phyloP scores from a whole-genome alignment of 129 eudicot species.

The Flaveria robusta region DNA sequence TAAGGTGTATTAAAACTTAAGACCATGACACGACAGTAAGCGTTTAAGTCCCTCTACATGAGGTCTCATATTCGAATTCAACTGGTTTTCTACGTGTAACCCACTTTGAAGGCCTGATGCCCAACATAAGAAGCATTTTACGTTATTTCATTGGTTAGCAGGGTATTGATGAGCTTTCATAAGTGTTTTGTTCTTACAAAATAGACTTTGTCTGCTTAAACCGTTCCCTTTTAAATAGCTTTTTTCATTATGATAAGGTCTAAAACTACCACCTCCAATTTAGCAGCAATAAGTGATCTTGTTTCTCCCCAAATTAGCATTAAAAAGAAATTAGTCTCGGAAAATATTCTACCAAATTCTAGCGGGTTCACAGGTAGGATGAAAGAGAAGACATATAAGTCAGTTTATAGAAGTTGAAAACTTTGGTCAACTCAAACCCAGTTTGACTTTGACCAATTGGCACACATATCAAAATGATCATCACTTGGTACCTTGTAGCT shows the following conservation, averaged over 20 bases:
- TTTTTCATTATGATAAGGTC: not conserved
- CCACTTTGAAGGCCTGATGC: too few relatives aligned
- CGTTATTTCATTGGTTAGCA: too few relatives aligned
- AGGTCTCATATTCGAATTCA: too few relatives aligned
- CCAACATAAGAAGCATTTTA: too few relatives aligned
- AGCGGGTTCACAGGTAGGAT: conserved; percentile 8
- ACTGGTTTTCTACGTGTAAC: too few relatives aligned
- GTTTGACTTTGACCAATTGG: conserved; percentile 17
- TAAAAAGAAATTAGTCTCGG: conserved; percentile 4
- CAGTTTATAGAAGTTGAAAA: conserved; percentile 26
- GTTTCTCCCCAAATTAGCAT: conserved; percentile 20
- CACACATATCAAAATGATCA: conserved; percentile 23
- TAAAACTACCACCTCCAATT: not conserved
- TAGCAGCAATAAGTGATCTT: too few relatives aligned
- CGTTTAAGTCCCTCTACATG: too few relatives aligned
- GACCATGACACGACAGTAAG: too few relatives aligned
- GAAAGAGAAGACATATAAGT: conserved; percentile 29
- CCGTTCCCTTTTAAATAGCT: not conserved
- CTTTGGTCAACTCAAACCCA: conserved; percentile 31
- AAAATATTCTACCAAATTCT: conserved; percentile 15
- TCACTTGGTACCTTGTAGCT: conserved; percentile 25
- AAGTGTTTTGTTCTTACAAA: too few relatives aligned
- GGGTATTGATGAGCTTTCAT: too few relatives aligned
- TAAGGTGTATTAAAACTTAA: too few relatives aligned
- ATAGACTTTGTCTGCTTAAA: not conserved